These are phyloP conservation scores for Sporodiniella umbellata DNA, from an alignment of 371 early-diverging fungal species.

Conservation along the genomic window DNA sequence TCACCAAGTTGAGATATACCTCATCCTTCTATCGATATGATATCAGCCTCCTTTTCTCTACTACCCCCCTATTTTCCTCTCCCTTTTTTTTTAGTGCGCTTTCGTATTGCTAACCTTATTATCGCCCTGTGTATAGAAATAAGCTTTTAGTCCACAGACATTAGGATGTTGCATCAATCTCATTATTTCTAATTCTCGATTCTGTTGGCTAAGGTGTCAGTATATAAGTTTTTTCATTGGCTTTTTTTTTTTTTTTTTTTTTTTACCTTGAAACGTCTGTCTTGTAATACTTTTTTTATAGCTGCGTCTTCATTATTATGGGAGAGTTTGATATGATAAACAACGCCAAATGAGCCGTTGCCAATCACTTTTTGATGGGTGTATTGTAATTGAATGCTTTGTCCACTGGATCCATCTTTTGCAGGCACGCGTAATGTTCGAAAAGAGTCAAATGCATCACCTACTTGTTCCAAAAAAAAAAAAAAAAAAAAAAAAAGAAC, in stretches of 20 bases:
- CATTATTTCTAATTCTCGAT: conserved; percentile 88
- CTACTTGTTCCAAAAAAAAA: too few relatives aligned
- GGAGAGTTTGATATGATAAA: conserved; percentile 86
- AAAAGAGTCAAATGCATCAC: conserved; percentile 24
- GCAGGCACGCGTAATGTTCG: conserved; percentile 42
- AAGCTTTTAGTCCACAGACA: conserved; percentile 70
- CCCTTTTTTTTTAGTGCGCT: neutral
- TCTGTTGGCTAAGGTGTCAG: conserved; percentile 32
- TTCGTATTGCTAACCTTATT: conserved; percentile 22
- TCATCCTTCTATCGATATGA: conserved; percentile 54
- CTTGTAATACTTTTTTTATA: conserved; percentile 95
- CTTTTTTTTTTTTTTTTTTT: neutral
- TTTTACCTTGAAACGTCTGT: conserved; percentile 88
- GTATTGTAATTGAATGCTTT: conserved; percentile 79
- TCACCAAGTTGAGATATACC: conserved; percentile 76
- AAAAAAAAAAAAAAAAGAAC: too few relatives aligned
- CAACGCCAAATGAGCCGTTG: conserved; percentile 96
- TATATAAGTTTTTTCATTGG: neutral
- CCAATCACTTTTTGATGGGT: conserved; percentile 88
- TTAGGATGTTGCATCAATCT: conserved; percentile 74
- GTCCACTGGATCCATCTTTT: conserved; percentile 80
- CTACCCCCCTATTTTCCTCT: neutral
- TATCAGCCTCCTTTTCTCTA: neutral
- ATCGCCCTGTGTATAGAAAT: conserved; percentile 72
- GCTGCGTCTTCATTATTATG: conserved; percentile 78